phyloP scores from a whole-genome alignment of 225 moss, liverwort and hornwort genomes.

The Marchantia paleacea region DNA sequence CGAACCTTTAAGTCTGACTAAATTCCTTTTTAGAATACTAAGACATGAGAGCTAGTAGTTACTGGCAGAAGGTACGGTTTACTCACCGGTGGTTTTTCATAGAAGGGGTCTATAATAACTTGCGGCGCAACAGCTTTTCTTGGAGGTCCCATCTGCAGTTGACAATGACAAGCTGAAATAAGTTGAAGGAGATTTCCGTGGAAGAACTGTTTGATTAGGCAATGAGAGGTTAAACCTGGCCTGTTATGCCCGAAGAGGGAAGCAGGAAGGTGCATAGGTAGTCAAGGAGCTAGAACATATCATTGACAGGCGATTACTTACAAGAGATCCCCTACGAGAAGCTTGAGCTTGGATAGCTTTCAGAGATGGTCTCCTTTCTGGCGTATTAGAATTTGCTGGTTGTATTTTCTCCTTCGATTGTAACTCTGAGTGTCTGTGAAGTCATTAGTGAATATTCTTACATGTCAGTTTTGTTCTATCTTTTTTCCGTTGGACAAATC shows the following conservation, averaged over 20 bases:
- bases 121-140: conserved; percentile 19
- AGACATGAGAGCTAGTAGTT: too few relatives aligned
- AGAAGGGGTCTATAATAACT: conserved; percentile 43
- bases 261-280: neutral
- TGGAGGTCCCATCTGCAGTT: conserved; percentile 40
- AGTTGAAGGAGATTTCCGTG: neutral
- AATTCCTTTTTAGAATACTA: too few relatives aligned
- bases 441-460: neutral
- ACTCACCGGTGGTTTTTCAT: conserved; percentile 65
- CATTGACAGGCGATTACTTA: neutral
- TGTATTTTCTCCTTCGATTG: conserved; percentile 17
- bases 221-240: neutral
- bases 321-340: conserved; percentile 37
- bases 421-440: conserved; percentile 6
- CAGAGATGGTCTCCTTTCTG: conserved; percentile 29
- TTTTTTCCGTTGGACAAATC: neutral
- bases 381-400: conserved; percentile 10
- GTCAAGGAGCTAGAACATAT: too few relatives aligned
- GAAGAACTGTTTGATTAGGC: neutral
- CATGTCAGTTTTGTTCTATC: too few relatives aligned
- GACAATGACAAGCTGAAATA: neutral
- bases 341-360: conserved; percentile 9
- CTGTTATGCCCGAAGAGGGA: neutral
- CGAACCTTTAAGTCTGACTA: too few relatives aligned
- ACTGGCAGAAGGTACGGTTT: too few relatives aligned